Conservation (phyloP, 371 early-diverging fungal genomes). For the Mucor irregularis region DNA sequence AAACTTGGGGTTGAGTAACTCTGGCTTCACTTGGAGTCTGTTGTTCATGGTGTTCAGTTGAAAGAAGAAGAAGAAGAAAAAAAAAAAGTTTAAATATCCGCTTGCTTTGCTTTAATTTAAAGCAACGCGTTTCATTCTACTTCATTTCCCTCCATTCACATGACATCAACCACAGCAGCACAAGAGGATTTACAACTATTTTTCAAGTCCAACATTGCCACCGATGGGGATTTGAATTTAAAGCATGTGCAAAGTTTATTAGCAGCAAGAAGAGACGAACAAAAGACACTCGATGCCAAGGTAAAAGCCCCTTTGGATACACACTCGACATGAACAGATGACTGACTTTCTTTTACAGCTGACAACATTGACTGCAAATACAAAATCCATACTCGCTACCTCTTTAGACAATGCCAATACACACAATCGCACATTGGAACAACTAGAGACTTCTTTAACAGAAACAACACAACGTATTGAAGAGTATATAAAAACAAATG, state of each 20-base stretch:
- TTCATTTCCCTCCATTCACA: neutral
- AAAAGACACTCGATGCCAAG: conserved; percentile 20
- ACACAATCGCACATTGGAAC: conserved; percentile 13
- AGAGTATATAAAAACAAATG: neutral
- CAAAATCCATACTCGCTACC: conserved; percentile 7
- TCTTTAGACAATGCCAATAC: conserved; percentile 2
- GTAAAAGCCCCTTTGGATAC: too few relatives aligned
- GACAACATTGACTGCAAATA: neutral
- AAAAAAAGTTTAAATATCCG: neutral
- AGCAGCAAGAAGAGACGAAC: conserved; percentile 4
- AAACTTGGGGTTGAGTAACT: conserved; percentile 70
- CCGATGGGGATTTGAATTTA: conserved; percentile 5
- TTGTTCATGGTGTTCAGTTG: neutral
- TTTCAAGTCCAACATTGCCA: conserved; percentile 1
- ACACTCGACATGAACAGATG: too few relatives aligned
- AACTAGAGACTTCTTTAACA: conserved; percentile 13
- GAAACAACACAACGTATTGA: conserved; percentile 16
- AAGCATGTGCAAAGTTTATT: conserved; percentile 13
- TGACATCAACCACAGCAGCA: neutral
- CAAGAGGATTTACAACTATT: conserved; percentile 2
- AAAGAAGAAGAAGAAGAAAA: neutral
- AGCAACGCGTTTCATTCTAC: neutral
- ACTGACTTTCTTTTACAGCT: neutral
- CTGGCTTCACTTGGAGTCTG: too few relatives aligned
- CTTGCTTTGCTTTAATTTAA: too few relatives aligned